phyloP scores from a whole-genome alignment of 306 rosid species.

The Comarum palustre region DNA sequence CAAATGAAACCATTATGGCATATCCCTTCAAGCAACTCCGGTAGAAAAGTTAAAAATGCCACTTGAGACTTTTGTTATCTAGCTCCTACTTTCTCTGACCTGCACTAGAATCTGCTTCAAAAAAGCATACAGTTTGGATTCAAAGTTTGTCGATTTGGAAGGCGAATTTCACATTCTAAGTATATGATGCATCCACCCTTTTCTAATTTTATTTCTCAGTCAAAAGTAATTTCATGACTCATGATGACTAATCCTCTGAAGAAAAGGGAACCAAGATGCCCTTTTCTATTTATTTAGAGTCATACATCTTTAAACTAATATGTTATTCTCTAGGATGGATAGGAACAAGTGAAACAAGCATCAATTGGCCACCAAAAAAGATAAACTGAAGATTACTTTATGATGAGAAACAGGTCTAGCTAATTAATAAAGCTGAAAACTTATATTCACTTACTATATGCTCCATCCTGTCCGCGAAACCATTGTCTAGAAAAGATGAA shows the following conservation, averaged over 20 bases:
- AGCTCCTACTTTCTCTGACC: background rate
- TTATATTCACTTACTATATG: conserved; percentile 65
- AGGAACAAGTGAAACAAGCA: background rate
- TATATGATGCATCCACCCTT: background rate
- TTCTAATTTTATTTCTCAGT: background rate
- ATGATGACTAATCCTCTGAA: background rate
- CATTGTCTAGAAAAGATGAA: conserved; percentile 91
- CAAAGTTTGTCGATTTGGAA: background rate
- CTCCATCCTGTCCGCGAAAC: conserved; percentile 90
- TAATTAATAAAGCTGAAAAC: background rate
- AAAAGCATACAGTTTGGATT: background rate
- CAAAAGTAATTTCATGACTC: background rate
- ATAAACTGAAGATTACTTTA: background rate
- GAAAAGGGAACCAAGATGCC: background rate
- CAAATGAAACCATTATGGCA: conserved; percentile 14
- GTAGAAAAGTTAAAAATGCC: background rate
- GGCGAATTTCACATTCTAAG: background rate
- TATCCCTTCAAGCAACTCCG: background rate
- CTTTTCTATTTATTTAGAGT: background rate
- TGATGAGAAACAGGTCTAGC: conserved; percentile 5
- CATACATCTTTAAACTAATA: background rate
- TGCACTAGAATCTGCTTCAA: background rate
- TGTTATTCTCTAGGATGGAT: background rate
- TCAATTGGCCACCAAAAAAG: background rate
- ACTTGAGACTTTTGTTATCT: background rate